Base-by-base conservation (phyloP, 768 basidiomycete species). In the Boletus tomentosulus region DNA sequence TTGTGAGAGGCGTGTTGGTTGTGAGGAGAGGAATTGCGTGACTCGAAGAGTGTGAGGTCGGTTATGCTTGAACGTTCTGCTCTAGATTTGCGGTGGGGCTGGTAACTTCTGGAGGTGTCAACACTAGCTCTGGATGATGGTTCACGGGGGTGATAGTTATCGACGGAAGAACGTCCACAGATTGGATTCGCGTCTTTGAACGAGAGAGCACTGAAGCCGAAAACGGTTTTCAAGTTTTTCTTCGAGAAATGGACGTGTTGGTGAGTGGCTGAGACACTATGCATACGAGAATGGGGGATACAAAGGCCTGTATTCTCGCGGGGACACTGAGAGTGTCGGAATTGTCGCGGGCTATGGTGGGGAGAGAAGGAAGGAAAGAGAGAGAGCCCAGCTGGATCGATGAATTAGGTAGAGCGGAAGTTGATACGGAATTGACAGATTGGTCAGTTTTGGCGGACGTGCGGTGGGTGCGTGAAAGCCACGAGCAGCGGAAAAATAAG, bases 151-250 rank as follows among this genome's bases (percentile, higher is more conserved):
- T 54, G 67, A 51, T 48, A 58, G 42, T 54, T 57, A 54, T 71
- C 70, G 16, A 57, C 55, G 9, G 68, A 70, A 48, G 67, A 56
- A 63, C 62, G 67, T 56, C 55, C 62, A 45, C 58, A 68, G 47
- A 57, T 57, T 55, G 67, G 62, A 60, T 66, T 57, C 35, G 71
- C 62, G 59, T 71, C 66, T 61, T 68, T 73, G 60, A 72, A 74
- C 48, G 72, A 72, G 45, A 68, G 53, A 50, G 73, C 53, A 62
- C 57, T 57, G 38, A 81, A 71, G 48, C 78, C 79, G 48, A 82
- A 72, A 42, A 78, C 78, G 28, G 76, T 66, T 63, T 74, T 75
- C 66, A 82, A 73, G 63, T 73, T 76, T 69, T 74, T 75, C 73
- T 73, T 77, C 50, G 72, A 66, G 33, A 71, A 61, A 54, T 66